These are phyloP conservation scores for Didymella sp. DNA, from an alignment of 2,329 filamentous ascomycete genomes.

Conservation along the genomic window DNA sequence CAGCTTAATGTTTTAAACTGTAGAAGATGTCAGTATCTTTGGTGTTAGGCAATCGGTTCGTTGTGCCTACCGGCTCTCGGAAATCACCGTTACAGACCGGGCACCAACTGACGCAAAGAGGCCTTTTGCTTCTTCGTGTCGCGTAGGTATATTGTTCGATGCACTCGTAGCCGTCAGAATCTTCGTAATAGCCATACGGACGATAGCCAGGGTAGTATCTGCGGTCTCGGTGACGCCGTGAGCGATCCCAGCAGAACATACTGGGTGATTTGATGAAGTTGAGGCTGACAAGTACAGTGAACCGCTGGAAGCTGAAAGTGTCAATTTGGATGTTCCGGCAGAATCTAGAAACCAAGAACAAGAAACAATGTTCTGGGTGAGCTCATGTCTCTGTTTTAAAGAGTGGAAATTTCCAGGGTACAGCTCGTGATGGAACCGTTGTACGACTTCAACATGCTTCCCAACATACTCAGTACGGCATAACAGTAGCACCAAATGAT, in stretches of 20 bases:
- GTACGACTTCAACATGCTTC: neutral
- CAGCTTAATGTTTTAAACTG: slow-evolving; percentile 1
- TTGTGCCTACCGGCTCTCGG: slow-evolving; percentile 6
- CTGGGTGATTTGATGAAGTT: neutral
- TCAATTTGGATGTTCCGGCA: neutral
- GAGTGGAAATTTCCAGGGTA: neutral
- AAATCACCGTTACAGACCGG: slow-evolving; percentile 1
- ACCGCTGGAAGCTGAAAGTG: neutral
- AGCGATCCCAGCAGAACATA: neutral
- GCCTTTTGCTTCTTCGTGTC: neutral
- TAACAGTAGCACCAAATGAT: slow-evolving; percentile 1
- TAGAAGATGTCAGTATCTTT: neutral
- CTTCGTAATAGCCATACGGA: neutral
- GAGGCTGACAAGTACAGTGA: neutral
- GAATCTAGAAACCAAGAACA: neutral
- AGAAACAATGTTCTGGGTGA: neutral
- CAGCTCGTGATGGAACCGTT: neutral
- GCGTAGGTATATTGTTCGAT: neutral
- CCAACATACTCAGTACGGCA: neutral
- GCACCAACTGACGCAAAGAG: neutral
- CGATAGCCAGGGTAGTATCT: neutral
- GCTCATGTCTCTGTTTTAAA: neutral
- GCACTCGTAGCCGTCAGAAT: neutral
- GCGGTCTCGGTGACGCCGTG: neutral
- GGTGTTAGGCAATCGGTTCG: fast-evolving